phyloP scores from a whole-genome alignment of 2,329 filamentous ascomycete species.

The Lasiodiplodia citricola region DNA sequence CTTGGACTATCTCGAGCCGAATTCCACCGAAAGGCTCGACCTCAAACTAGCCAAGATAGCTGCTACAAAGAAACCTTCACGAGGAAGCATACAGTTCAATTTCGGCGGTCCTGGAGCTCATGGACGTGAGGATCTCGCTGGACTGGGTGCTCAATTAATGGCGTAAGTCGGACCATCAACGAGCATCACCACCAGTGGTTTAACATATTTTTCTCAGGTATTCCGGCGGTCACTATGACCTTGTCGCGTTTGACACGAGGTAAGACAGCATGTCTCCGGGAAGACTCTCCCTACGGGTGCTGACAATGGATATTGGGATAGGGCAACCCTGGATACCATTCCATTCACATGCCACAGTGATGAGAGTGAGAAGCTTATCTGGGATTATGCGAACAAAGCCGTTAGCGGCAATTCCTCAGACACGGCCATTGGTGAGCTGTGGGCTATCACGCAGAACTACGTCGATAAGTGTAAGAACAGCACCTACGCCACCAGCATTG shows the following conservation, averaged over 20 bases:
- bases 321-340: conserved; percentile 24
- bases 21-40: conserved; percentile 29
- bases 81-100: conserved; percentile 33
- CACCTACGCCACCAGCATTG: conserved; percentile 35
- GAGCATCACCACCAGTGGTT: neutral
- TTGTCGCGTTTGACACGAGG: conserved; percentile 26
- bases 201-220: neutral
- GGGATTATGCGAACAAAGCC: neutral
- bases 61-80: conserved; percentile 29
- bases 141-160: neutral
- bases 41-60: conserved; percentile 29
- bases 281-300: neutral
- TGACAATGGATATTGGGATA: neutral
- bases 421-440: conserved; percentile 27
- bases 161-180: neutral
- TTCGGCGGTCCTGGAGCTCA: conserved; percentile 33
- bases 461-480: conserved; percentile 25
- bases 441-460: conserved; percentile 24
- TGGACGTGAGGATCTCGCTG: neutral
- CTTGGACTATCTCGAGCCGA: conserved; percentile 40
- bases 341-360: conserved; percentile 29
- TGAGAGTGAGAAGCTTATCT: neutral
- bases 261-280: neutral
- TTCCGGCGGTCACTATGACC: conserved; percentile 29
- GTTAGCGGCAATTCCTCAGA: conserved; percentile 26